A percentile compares a stretch with the other conserved stretches of the same genome.
These are phyloP conservation scores for Lactifluus volemus DNA, from an alignment of 768 basidiomycete genomes.

Conservation along the genomic window DNA sequence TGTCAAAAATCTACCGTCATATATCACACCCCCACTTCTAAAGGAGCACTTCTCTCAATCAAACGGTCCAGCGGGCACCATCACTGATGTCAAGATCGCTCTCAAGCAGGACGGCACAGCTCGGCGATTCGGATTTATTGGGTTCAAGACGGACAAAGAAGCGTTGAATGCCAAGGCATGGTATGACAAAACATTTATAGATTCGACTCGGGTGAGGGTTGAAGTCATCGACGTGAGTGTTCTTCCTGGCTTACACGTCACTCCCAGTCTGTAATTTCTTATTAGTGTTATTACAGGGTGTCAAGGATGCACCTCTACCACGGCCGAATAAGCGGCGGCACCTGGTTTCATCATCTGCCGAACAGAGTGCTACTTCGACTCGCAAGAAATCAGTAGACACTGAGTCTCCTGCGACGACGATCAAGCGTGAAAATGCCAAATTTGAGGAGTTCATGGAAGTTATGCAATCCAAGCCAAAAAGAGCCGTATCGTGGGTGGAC, in stretches of 20 bases:
- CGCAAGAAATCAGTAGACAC: not conserved
- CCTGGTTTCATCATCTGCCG: slow-evolving; percentile 29
- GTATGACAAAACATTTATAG: slow-evolving; percentile 81
- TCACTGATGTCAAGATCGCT: slow-evolving; percentile 85
- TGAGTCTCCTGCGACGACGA: slow-evolving; percentile 4
- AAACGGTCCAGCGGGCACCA: slow-evolving; percentile 49
- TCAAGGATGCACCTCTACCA: slow-evolving; percentile 58
- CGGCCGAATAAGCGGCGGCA: slow-evolving; percentile 65
- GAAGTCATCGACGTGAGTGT: slow-evolving; percentile 64
- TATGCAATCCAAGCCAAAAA: slow-evolving; percentile 56
- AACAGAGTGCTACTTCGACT: slow-evolving; percentile 20
- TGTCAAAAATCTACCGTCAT: slow-evolving; percentile 70
- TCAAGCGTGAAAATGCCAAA: slow-evolving; percentile 27
- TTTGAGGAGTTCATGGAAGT: slow-evolving; percentile 64
- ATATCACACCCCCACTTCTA: slow-evolving; percentile 55
- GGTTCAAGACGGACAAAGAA: slow-evolving; percentile 74
- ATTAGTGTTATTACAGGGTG: slow-evolving; percentile 36
- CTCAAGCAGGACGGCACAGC: slow-evolving; percentile 69
- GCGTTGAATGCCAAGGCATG: slow-evolving; percentile 69
- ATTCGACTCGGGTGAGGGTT: slow-evolving; percentile 68
- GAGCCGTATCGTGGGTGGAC: slow-evolving; percentile 61
- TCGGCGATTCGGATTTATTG: slow-evolving; percentile 86
- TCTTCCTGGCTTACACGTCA: slow-evolving; percentile 1
- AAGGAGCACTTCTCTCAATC: slow-evolving; percentile 56
- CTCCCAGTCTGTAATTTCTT: not conserved